Base-by-base conservation (phyloP, 2,329 filamentous ascomycete species). In the Aspergillus piperis region DNA sequence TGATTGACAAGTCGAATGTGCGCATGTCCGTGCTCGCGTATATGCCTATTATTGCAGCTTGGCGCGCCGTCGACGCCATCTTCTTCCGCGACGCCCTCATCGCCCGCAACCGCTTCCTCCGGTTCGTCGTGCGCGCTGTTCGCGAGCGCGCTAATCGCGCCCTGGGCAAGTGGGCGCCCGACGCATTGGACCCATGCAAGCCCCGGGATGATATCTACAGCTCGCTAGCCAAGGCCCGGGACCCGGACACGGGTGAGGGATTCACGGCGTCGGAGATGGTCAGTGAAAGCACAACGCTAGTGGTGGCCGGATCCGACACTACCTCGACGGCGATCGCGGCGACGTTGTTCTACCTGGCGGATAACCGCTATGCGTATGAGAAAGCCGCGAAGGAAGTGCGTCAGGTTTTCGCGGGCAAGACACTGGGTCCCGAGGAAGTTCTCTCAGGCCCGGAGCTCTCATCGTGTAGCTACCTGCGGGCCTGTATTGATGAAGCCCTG, bases 31-130 rank as follows among this genome's bases (percentile, higher is more conserved):
- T 61, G 32, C 54, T 67, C 8, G 13, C 54, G 11, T 58, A 66
- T 30, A 42, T 60, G 8, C 30, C 47, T 13, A 41, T 56, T n/a
- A 10, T 63, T 10, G 54, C 51, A n/a, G 25, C 50, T 8, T 44
- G 53, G 32, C 54, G 57, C 8, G 50, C 67, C 32, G 64, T 64
- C 50, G 47, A 57, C 30, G 41, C 50, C 17, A 54, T 64, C 8
- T 66, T 63, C 50, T 56, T 57, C 23, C 27, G 38, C 38, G 38
- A 47, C 11, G 57, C 61, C 69, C 75, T 62, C 78, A 79, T 64
- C 77, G 81, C 75, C 70, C 75, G 61, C 77, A 80, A 69, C 77
- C 75, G 66, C 75, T 78, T 65, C 36, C 60, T 66, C 44, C 38
- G 53, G n/a, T 66, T 65, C 47, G 58, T 69, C 38, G 60, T 63